Conservation (phyloP, 495 filamentous ascomycete genomes). For the Pseudoneurospora amorphoporcata region DNA sequence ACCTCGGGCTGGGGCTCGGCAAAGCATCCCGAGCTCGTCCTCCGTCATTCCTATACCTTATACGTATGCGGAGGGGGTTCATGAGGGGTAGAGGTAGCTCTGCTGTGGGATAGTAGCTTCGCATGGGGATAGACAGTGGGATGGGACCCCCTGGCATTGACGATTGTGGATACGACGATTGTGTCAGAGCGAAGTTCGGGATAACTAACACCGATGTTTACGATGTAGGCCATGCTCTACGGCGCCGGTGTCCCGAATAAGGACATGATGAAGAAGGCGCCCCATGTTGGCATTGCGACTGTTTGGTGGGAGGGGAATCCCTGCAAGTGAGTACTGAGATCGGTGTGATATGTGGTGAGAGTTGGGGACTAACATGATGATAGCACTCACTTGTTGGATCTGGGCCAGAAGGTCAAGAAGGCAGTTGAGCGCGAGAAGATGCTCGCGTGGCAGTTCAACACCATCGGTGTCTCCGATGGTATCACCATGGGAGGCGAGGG, state of each 20-base stretch:
- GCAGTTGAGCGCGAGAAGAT: conserved; percentile 72
- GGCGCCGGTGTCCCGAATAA: conserved; percentile 80
- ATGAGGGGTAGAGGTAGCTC: neutral
- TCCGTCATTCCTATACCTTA: neutral
- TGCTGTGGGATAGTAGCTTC: neutral
- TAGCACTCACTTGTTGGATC: conserved; percentile 58
- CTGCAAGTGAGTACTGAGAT: conserved; percentile 40
- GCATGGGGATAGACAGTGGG: neutral
- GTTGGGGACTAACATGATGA: conserved; percentile 1
- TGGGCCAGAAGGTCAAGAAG: conserved; percentile 85
- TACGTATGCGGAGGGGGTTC: neutral
- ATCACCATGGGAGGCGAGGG: conserved; percentile 97
- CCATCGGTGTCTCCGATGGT: conserved; percentile 83
- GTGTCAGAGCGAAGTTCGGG: neutral
- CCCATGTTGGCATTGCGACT: conserved; percentile 80
- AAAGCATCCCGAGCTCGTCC: neutral
- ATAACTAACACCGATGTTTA: conserved; percentile 1
- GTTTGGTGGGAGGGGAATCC: conserved; percentile 99
- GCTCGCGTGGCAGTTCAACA: conserved; percentile 91
- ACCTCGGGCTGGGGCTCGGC: neutral
- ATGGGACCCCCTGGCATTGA: neutral
- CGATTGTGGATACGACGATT: neutral
- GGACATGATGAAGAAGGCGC: conserved; percentile 78
- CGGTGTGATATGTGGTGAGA: neutral
- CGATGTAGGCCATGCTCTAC: conserved; percentile 79